Base-by-base conservation (phyloP, 2,329 filamentous ascomycete genomes). In the Penicillium glabrum region DNA sequence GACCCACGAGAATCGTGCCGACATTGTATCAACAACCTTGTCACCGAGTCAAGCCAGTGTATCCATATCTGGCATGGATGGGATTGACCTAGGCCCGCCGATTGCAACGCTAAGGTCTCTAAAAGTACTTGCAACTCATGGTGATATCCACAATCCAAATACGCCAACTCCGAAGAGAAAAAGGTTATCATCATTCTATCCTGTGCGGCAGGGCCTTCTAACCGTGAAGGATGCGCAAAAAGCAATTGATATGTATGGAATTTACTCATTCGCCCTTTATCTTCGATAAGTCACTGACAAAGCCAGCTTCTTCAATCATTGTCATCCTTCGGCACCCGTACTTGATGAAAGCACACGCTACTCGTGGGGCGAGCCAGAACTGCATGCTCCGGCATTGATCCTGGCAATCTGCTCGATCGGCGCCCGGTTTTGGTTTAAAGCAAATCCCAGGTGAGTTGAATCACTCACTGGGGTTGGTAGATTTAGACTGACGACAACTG, bases 71-170 rank as follows among this genome's bases (percentile, higher is more conserved):
- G 58, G 41, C 8, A 53, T 66, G 31, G 62, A 66, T 43, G 49
- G 54, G 5, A 61, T 66, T 33, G 51, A 60, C 19, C 39, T 66
- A 13, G 64, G 61, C 8, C 51, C 62, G 1, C 64, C 62, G 21
- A 64, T 66, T 43, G 63, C 59, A 27, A 66, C 64, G 8, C 59
- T 65, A 5, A 60, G 64, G 29, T 64, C 63, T 1, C 43, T 66
- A 13, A 47, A 54, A 5, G 57, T 51, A 1, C 49, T 65, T 11
- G 49, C 59, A n/a, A 61, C 56, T 24, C 53, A 61, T 26, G 46
- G n/a, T 3, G 5, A 27, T 13, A 37, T 35, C 5, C 16, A n/a
- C 16, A 10, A 23, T 29, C 1, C 6, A 27, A 46, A 7, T 27
- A 19, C 7, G 9, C 6, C 13, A 13, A 7, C 11, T 7, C 13